These are phyloP conservation scores for Helotiales sp. DNA, from an alignment of 2,329 filamentous ascomycete genomes.

Conservation along the genomic window DNA sequence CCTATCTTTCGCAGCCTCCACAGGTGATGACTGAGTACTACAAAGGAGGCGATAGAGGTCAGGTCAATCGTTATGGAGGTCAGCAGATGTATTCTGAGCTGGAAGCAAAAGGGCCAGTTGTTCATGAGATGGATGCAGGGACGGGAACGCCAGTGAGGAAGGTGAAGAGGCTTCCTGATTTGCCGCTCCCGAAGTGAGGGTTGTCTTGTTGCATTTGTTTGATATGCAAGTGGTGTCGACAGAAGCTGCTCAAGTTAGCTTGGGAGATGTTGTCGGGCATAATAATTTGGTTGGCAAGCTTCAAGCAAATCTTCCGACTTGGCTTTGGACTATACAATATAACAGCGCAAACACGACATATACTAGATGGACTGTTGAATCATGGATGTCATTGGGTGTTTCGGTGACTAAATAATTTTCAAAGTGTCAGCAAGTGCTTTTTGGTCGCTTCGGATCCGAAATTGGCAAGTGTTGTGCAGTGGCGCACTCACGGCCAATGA, in stretches of 20 bases:
- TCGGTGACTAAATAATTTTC: neutral
- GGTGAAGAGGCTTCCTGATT: constrained; percentile 7
- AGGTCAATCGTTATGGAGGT: constrained; percentile 1
- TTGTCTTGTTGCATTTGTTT: too few species aligned
- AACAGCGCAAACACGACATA: too few species aligned
- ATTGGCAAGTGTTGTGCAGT: neutral
- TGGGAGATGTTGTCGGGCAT: too few species aligned
- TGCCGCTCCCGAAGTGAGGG: too few species aligned
- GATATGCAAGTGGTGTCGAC: too few species aligned
- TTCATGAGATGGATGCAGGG: constrained; percentile 13
- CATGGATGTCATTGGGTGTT: too few species aligned
- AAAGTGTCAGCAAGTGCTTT: neutral
- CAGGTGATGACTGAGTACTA: neutral
- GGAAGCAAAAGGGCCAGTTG: neutral
- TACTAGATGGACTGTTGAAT: too few species aligned
- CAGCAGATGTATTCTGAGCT: neutral
- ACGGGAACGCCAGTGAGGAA: neutral
- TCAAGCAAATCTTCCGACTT: too few species aligned
- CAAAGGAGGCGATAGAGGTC: neutral
- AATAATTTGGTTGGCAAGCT: too few species aligned
- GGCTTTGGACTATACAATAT: too few species aligned
- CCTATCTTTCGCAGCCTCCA: constrained; percentile 5
- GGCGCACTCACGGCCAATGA: neutral
- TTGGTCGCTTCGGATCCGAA: neutral
- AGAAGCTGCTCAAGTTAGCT: too few species aligned